Evolutionary conservation across 495 filamentous ascomycete species (phyloP), one percentile per base, ranked within the genome.

Genomic region (Podospora australis): DNA sequence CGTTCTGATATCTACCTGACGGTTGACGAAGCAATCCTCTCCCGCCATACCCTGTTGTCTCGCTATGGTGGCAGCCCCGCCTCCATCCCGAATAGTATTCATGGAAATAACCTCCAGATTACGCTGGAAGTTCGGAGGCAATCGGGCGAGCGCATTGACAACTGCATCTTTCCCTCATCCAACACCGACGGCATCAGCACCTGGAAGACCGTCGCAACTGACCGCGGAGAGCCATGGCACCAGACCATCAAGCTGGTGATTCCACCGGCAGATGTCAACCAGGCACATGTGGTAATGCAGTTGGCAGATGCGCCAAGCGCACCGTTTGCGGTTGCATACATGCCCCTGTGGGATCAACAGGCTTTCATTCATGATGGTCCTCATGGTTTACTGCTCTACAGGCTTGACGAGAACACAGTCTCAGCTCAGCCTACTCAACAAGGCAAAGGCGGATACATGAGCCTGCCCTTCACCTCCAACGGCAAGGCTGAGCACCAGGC

Each of bases 1-100:
- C 71, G 92, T 52, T 95, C 87, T 10, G 92, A 99, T 60, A 96
- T 99, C 39, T 99, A 97, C 61, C 62, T 99, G 19, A 95, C 88
- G 0, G 63, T 99, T 42, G 78, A 79, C 29, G 82, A 88, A 54
- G 83, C 88, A 0, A 73, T 78, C 11, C 66, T 99, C 2, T 81
- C 86, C 26, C 73, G 80, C 28, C 86, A 91, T 49, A 87, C 87
- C 2, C 68, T 91, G 9, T 71, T 99, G 3, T 84, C 87, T 25
- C 80, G 95, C 54, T 87, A 86, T 16, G 78, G 86, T 52, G 80
- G 80, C 42, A 88, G 88, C 38, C 83, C 87, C 25, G 78, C 85
- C 5, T 70, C 84, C 4, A 67, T 96, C 6, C 78, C 83, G 3
- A 68, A 68, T 34, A 71, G 69, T 23, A 69, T 81, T 4, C 71